A percentile compares a stretch with the other conserved stretches of the same genome.
Conservation (phyloP, 2,329 filamentous ascomycete species). For the Scytalidium sp. region DNA sequence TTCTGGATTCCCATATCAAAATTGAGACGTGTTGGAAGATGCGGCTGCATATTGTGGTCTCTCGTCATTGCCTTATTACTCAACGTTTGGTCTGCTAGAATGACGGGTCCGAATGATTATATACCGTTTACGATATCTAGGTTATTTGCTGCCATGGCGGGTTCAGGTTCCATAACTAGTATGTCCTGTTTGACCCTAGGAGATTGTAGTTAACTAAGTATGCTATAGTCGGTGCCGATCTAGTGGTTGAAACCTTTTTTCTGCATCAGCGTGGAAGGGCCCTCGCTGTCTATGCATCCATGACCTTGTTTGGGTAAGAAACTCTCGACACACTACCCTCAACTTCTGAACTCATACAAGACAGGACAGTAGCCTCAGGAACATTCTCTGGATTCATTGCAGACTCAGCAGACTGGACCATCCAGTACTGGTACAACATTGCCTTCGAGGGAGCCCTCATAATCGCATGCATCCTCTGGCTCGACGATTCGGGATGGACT, state of each 20-base stretch:
- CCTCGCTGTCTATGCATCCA: constrained; percentile 31
- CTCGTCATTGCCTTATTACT: constrained; percentile 13
- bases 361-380: constrained; percentile 30
- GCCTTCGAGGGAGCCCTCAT: constrained; percentile 30
- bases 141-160: constrained; percentile 23
- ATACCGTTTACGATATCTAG: constrained; percentile 32
- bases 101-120: constrained; percentile 28
- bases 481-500: constrained; percentile 36
- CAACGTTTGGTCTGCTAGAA: constrained; percentile 22
- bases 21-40: constrained; percentile 15
- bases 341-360: constrained; percentile 37
- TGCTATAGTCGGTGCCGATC: constrained; percentile 33
- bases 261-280: constrained; percentile 38
- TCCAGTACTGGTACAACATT: constrained; percentile 41
- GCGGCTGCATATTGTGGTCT: constrained; percentile 19
- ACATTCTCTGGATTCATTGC: constrained; percentile 39
- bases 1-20: constrained; percentile 15
- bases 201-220: no score
- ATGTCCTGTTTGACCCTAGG: no score
- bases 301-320: no score
- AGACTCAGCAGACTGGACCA: constrained; percentile 29
- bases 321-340: no score
- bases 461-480: constrained; percentile 32
- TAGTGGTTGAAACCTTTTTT: constrained; percentile 41
- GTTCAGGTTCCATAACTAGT: background rate